phyloP scores from a whole-genome alignment of 805 yeast genomes.

The Blastobotrys parvus region DNA sequence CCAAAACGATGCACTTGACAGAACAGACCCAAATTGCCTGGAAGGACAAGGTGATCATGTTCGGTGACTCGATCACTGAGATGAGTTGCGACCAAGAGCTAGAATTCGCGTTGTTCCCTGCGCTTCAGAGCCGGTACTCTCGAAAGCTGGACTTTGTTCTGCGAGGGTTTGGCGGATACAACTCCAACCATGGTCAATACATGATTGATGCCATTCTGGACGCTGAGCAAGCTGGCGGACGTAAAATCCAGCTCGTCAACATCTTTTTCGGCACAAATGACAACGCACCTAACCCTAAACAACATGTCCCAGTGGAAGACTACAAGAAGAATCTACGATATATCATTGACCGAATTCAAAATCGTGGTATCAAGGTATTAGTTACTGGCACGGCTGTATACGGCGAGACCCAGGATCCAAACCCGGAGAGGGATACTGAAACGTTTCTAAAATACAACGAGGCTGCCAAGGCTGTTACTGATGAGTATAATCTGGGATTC shows the following conservation, averaged over 20 bases:
- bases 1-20: neutral
- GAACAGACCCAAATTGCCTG: neutral
- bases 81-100: neutral
- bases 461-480: neutral
- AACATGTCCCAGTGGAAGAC: neutral
- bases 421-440: neutral
- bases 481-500: neutral
- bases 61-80: neutral
- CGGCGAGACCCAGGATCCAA: neutral
- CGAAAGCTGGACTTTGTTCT: neutral
- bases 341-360: neutral
- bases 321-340: neutral
- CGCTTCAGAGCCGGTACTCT: neutral
- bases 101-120: neutral
- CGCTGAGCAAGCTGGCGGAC: neutral
- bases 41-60: neutral
- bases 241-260: neutral
- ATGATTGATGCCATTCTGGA: neutral
- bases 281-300: neutral
- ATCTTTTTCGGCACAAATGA: conserved; percentile 1
- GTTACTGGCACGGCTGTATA: neutral
- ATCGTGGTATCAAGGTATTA: neutral
- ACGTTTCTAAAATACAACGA: neutral
- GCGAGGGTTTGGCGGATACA: conserved; percentile 1
- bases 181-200: neutral